Conservation (phyloP, 306 rosid genomes). For the Acacia acuminata region DNA sequence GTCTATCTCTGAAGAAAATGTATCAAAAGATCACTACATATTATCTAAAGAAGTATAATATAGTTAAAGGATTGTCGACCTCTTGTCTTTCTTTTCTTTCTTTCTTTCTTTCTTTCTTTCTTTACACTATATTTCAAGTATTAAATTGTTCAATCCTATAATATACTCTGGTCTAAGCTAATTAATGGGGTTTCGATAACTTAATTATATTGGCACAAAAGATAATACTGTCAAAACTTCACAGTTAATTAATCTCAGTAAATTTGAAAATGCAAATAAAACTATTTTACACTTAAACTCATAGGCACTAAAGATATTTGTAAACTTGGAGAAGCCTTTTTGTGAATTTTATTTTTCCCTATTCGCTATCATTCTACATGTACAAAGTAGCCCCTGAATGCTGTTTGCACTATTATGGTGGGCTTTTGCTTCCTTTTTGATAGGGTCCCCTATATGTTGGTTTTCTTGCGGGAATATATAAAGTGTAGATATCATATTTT, state of each 20-base stretch:
- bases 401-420: neutral
- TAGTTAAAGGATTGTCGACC: slow-evolving; percentile 31
- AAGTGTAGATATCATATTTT: neutral
- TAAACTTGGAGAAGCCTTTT: neutral
- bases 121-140: neutral
- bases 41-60: slow-evolving; percentile 38
- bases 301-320: neutral
- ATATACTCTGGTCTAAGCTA: neutral
- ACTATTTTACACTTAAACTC: neutral
- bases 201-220: neutral
- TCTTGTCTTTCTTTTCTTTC: neutral
- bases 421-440: neutral
- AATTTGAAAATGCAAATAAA: too few relatives aligned
- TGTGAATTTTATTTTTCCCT: neutral
- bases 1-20: slow-evolving; percentile 21
- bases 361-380: neutral
- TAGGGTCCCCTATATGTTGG: neutral
- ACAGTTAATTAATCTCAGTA: too few relatives aligned
- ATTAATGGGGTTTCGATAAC: neutral
- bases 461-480: neutral
- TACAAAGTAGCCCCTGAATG: neutral
- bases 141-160: neutral
- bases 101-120: neutral
- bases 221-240: neutral
- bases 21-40: slow-evolving; percentile 47